Conservation (phyloP, 306 rosid species). For the Alnus glutinosa region DNA sequence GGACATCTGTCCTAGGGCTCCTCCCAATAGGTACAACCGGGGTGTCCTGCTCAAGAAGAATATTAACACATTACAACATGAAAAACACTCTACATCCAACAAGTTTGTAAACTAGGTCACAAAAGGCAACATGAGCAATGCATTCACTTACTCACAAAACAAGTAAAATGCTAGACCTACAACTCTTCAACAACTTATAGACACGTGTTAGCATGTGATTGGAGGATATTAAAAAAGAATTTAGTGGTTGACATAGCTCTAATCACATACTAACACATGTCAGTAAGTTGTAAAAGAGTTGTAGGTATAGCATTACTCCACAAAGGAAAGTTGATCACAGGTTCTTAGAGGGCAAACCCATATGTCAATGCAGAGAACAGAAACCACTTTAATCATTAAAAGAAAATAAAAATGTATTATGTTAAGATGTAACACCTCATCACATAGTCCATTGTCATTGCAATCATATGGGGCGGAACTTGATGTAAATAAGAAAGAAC, state of each 20-base stretch:
- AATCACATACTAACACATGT: no score
- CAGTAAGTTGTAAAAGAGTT: no score
- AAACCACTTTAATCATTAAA: slow-evolving; percentile 11
- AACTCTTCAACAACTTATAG: no score
- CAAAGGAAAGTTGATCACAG: slow-evolving; percentile 15
- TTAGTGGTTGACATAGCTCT: no score
- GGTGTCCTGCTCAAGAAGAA: slow-evolving; percentile 57
- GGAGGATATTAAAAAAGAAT: no score
- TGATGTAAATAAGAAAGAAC: slow-evolving; percentile 84
- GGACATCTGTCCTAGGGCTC: slow-evolving; percentile 84
- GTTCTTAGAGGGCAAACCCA: slow-evolving; percentile 6
- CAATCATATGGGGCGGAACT: slow-evolving; percentile 94
- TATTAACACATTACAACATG: slow-evolving; percentile 17
- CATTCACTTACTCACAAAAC: not conserved
- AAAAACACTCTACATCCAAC: slow-evolving; percentile 6
- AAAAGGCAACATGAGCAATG: slow-evolving; percentile 3
- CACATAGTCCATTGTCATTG: slow-evolving; percentile 76
- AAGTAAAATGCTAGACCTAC: no score
- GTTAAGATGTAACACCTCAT: slow-evolving; percentile 60
- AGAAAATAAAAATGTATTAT: slow-evolving; percentile 7
- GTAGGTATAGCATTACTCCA: no score
- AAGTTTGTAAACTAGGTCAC: slow-evolving; percentile 15
- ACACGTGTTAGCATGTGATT: no score
- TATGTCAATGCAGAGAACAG: not conserved
- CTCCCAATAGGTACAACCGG: slow-evolving; percentile 87